A percentile compares a stretch with the other conserved stretches of the same genome.
Evolutionary conservation across 768 basidiomycete species (phyloP).

Genomic region (Lactifluus echinatus): DNA sequence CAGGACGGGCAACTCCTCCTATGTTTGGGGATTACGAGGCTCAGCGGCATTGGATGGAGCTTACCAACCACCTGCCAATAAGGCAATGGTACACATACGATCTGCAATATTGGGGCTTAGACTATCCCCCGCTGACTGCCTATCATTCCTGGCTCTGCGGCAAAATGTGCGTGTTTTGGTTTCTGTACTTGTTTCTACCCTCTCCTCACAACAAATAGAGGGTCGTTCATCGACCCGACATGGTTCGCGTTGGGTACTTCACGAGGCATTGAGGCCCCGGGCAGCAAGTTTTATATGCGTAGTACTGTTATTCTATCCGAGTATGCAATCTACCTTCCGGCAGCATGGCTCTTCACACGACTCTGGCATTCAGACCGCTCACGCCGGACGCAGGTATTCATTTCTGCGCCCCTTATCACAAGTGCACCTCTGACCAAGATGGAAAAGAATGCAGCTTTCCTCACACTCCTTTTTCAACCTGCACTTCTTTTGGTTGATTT

Average conservation of each 20-base stretch:
- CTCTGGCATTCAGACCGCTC: conserved; percentile 65
- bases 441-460: conserved; percentile 51
- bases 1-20: conserved; percentile 64
- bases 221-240: conserved; percentile 38
- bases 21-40: conserved; percentile 93
- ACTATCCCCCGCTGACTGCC: conserved; percentile 91
- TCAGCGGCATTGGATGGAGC: conserved; percentile 92
- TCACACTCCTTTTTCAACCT: conserved; percentile 75
- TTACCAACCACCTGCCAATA: conserved; percentile 69
- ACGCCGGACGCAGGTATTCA: conserved; percentile 64
- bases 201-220: conserved; percentile 29
- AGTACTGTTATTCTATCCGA: conserved; percentile 64
- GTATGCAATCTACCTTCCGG: conserved; percentile 62
- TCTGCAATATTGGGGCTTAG: conserved; percentile 86
- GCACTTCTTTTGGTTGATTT: conserved; percentile 78
- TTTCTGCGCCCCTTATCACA: neutral
- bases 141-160: conserved; percentile 84
- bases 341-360: conserved; percentile 55
- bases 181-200: neutral
- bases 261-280: conserved; percentile 59
- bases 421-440: neutral
- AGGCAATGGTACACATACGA: conserved; percentile 84
- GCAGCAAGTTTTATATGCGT: conserved; percentile 74
- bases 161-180: conserved; percentile 43
- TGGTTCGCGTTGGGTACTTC: conserved; percentile 71